Evolutionary conservation across 768 basidiomycete species (phyloP), one percentile per base, ranked within the genome.

Genomic region (Boletus vinaceobasis): DNA sequence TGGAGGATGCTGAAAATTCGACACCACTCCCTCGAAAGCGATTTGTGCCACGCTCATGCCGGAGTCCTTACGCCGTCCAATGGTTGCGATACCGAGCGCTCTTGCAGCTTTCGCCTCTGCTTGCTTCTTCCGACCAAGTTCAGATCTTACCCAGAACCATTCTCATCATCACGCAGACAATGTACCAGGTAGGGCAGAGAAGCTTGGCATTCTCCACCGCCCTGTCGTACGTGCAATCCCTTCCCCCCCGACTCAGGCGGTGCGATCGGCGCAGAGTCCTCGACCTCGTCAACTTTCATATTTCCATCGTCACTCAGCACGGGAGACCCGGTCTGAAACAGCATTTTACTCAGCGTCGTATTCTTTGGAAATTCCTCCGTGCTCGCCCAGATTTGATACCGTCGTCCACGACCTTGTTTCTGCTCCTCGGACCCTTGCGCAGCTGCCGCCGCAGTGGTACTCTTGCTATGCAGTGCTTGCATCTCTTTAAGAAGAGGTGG

Each of bases 381-480:
- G 57, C 76, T 44, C 79, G 85, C 63, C 74, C 76, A 15, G 68
- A 69, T 42, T 65, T 90, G 23, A 73, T 65, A 27, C 88, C 89
- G 17, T 82, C 78, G 39, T 71, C 85, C 23, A 75, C 74, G 19
- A 88, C 87, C 5, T 64, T 90, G 19, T 80, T 77, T 61, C 71
- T 85, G 42, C 70, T 89, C 39, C 75, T 91, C 29, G 71, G 77
- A 29, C 73, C 79, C 43, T 73, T 91, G 48, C 71, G 71, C 40
- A 62, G 68, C 45, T 77, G 75, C 33, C 77, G 74, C 53, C 74
- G 70, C n/a, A 78, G 84, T 59, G 87, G 82, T 26, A 80, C 78
- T 14, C 66, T 80, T 19, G 86, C 84, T 14, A 69, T 73, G 60
- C 72, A 72, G 35, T 66, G 79, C 31, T 62, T 83, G 26, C 59